These are phyloP conservation scores for Paramecium pentaurelia DNA, from an alignment of 73 alveolate genomes.

Conservation along the genomic window DNA sequence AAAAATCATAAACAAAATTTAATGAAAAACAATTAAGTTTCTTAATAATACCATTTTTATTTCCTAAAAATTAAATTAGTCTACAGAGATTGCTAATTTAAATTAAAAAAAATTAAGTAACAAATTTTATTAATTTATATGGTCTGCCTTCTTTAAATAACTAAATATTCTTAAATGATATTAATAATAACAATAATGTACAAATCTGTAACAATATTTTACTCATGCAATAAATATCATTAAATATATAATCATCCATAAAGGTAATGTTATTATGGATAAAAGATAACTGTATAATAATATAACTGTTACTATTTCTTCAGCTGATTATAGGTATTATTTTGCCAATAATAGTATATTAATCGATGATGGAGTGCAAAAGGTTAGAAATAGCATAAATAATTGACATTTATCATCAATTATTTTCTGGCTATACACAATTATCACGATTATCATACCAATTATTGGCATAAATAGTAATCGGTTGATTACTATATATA, in stretches of 20 bases:
- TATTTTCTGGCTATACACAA: background rate
- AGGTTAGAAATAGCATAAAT: background rate
- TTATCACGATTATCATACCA: background rate
- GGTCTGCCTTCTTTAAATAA: background rate
- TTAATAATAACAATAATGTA: too few relatives aligned
- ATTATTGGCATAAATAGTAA: background rate
- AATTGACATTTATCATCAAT: background rate
- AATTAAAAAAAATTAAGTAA: too few relatives aligned
- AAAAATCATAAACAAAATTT: background rate
- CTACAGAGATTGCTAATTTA: too few relatives aligned
- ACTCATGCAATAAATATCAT: background rate
- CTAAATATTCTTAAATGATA: background rate
- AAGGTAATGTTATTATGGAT: background rate
- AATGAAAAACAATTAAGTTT: background rate
- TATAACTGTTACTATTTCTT: background rate
- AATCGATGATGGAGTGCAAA: constrained; percentile 34
- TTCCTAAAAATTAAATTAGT: too few relatives aligned
- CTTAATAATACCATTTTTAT: background rate
- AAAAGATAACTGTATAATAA: background rate
- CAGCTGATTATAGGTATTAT: background rate
- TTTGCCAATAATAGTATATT: background rate
- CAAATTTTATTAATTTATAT: too few relatives aligned
- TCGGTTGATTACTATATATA: background rate
- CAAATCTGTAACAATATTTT: background rate
- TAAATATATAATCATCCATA: constrained; percentile 8